These are phyloP conservation scores for Lactifluus subvellereus DNA, from an alignment of 768 basidiomycete genomes.

Conservation along the genomic window DNA sequence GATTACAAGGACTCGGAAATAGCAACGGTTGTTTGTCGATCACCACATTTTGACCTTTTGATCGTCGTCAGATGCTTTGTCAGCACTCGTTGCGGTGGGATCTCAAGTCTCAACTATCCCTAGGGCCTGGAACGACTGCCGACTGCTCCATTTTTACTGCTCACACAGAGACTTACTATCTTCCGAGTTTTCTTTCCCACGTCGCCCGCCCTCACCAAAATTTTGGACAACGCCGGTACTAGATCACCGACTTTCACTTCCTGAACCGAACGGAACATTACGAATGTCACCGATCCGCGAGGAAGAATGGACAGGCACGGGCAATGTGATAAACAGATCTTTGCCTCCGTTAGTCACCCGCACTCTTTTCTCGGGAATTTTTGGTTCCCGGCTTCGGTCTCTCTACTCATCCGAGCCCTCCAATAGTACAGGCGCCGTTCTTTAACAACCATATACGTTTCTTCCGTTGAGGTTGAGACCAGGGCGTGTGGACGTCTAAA, in stretches of 20 bases:
- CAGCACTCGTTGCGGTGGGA: neutral
- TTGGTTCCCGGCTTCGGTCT: neutral
- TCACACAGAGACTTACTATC: no score
- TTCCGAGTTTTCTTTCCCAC: no score
- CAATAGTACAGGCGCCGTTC: neutral
- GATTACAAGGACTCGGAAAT: neutral
- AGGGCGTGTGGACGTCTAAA: neutral
- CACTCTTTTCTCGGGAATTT: neutral
- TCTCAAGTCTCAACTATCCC: neutral
- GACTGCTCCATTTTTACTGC: no score
- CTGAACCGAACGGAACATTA: no score
- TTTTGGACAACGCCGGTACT: neutral
- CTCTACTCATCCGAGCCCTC: neutral
- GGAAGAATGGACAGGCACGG: neutral
- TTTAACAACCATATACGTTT: neutral
- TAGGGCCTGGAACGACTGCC: neutral
- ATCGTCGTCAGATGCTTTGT: constrained; percentile 9
- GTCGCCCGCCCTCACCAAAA: neutral
- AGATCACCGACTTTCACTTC: neutral
- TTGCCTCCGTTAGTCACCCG: neutral
- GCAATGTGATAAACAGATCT: neutral
- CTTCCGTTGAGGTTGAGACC: neutral
- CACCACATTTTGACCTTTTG: neutral
- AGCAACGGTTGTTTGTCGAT: constrained; percentile 3
- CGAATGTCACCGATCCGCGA: neutral